Evolutionary conservation across 257 asterid genomes (phyloP).

Genomic region (Jacaranda mimosifolia): DNA sequence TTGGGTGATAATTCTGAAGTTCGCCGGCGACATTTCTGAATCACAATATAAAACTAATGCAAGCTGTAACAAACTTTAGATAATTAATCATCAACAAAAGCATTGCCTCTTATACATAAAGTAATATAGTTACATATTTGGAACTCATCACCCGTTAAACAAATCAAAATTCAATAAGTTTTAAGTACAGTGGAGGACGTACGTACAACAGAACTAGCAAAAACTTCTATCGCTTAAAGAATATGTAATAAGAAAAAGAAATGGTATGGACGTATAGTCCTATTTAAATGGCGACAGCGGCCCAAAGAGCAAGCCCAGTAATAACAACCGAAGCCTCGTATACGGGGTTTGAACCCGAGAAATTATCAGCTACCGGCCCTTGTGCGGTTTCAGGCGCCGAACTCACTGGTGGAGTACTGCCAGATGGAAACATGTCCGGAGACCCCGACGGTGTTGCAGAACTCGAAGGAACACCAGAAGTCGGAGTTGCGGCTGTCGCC

Average conservation of each 20-base stretch:
- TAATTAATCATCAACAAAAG: too few relatives aligned
- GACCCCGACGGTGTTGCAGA: constrained; percentile 56
- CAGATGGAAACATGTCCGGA: constrained; percentile 53
- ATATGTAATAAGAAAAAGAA: constrained; percentile 3
- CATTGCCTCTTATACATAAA: too few relatives aligned
- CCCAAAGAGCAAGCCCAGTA: constrained; percentile 58
- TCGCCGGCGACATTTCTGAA: too few relatives aligned
- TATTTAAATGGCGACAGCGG: constrained; percentile 46
- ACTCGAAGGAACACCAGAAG: constrained; percentile 53
- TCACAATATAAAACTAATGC: too few relatives aligned
- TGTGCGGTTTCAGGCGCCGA: constrained; percentile 61
- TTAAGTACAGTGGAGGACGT: background rate
- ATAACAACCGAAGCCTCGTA: constrained; percentile 40
- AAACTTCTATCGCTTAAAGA: constrained; percentile 8
- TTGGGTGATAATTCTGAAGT: too few relatives aligned
- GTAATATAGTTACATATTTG: too few relatives aligned
- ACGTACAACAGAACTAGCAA: constrained; percentile 1
- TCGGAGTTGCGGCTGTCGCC: constrained; percentile 41
- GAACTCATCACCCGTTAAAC: background rate
- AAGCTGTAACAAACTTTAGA: too few relatives aligned
- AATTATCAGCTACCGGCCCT: constrained; percentile 60
- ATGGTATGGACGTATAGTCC: background rate
- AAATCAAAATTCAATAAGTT: background rate
- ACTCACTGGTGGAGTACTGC: constrained; percentile 55
- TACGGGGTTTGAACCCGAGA: constrained; percentile 44